Percentiles rank a stretch among this genome's conserved stretches.
These are phyloP conservation scores for Cymodocea nodosa DNA, from an alignment of 116 monocot genomes.

Conservation along the genomic window DNA sequence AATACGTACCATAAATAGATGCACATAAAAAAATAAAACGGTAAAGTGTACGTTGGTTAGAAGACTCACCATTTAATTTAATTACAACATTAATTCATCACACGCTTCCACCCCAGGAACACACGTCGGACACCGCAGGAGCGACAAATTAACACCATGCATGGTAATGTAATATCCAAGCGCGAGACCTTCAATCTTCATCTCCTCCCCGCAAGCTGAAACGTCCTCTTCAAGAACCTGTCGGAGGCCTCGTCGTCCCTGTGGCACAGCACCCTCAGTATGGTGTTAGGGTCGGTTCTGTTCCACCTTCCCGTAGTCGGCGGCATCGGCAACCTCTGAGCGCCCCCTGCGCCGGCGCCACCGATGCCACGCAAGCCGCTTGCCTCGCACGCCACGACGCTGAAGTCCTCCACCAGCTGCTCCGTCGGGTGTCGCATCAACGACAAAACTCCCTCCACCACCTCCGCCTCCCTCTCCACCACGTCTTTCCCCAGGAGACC, in stretches of 20 bases:
- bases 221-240: slow-evolving; percentile 53
- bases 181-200: too few relatives aligned
- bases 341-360: slow-evolving; percentile 13
- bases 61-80: too few relatives aligned
- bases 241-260: slow-evolving; percentile 53
- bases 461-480: slow-evolving; percentile 71
- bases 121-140: too few relatives aligned
- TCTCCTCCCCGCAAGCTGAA: slow-evolving; percentile 63
- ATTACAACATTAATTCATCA: too few relatives aligned
- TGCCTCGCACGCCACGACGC: slow-evolving; percentile 45
- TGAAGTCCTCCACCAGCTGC: slow-evolving; percentile 71
- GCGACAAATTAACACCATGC: too few relatives aligned
- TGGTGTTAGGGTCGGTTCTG: slow-evolving; percentile 54
- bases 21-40: too few relatives aligned
- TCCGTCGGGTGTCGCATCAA: slow-evolving; percentile 62
- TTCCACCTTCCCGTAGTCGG: slow-evolving; percentile 76
- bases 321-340: slow-evolving; percentile 42
- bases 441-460: slow-evolving; percentile 54
- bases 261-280: slow-evolving; percentile 63
- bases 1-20: too few relatives aligned
- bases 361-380: slow-evolving; percentile 21
- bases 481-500: slow-evolving; percentile 74
- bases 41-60: too few relatives aligned
- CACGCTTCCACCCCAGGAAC: too few relatives aligned
- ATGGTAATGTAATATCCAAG: too few relatives aligned